A percentile compares a stretch with the other conserved stretches of the same genome.
These are phyloP conservation scores for Ramaria rubella DNA, from an alignment of 768 basidiomycete species.

Conservation along the genomic window DNA sequence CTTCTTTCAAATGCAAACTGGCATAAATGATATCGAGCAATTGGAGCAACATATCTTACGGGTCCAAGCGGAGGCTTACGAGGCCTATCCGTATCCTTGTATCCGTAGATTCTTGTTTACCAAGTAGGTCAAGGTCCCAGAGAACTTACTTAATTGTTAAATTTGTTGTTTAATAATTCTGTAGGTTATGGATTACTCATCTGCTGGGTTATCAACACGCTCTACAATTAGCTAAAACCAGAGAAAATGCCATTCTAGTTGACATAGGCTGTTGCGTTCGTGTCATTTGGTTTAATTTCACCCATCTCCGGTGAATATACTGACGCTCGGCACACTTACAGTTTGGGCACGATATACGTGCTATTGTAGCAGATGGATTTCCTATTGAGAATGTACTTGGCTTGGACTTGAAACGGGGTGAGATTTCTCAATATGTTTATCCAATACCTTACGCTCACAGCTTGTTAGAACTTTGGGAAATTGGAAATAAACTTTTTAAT, in stretches of 20 bases:
- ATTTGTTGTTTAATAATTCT: neutral
- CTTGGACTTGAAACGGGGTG: constrained; percentile 9
- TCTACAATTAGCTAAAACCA: neutral
- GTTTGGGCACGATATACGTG: constrained; percentile 13
- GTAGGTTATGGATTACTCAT: neutral
- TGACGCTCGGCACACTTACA: neutral
- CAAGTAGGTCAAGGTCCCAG: neutral
- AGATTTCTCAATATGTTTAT: neutral
- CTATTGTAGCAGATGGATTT: constrained; percentile 10
- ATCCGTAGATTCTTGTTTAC: constrained; percentile 10
- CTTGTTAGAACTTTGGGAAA: constrained; percentile 8
- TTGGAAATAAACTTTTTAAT: constrained; percentile 10
- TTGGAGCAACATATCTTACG: constrained; percentile 7
- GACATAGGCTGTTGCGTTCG: constrained; percentile 15
- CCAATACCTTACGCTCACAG: neutral
- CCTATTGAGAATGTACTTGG: constrained; percentile 8
- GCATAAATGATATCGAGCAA: constrained; percentile 7
- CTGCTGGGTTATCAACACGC: neutral
- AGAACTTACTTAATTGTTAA: neutral
- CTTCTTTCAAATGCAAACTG: constrained; percentile 12
- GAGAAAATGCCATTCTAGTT: neutral
- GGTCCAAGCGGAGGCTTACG: constrained; percentile 10
- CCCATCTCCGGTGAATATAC: neutral
- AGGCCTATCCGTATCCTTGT: constrained; percentile 11
- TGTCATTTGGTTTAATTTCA: constrained; percentile 22